Percentiles rank a stretch among this genome's conserved stretches.
Conservation (phyloP, 2,329 filamentous ascomycete genomes). For the Beauveria pseudobassiana region DNA sequence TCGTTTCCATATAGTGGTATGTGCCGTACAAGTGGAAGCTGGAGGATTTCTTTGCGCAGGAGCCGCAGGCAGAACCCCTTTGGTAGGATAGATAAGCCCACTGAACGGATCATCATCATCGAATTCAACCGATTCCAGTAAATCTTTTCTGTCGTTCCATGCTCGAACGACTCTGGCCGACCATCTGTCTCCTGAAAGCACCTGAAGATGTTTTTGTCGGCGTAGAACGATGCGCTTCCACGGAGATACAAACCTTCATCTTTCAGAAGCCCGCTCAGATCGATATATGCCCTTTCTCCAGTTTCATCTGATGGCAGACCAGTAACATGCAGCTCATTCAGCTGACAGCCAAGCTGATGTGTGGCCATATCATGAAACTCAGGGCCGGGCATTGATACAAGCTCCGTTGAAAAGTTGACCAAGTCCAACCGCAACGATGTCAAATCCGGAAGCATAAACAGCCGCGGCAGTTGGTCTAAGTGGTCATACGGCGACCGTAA, state of each 20-base stretch:
- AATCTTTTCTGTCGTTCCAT: slow-evolving; percentile 23
- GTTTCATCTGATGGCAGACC: slow-evolving; percentile 42
- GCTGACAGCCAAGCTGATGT: slow-evolving; percentile 43
- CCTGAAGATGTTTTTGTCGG: slow-evolving; percentile 30
- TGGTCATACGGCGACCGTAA: slow-evolving; percentile 41
- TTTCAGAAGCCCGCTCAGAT: slow-evolving; percentile 44
- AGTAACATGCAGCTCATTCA: slow-evolving; percentile 46
- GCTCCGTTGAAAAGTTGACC: slow-evolving; percentile 43
- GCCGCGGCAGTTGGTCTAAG: slow-evolving; percentile 25
- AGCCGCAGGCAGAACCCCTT: not conserved
- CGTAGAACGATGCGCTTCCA: slow-evolving; percentile 35
- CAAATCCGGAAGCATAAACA: slow-evolving; percentile 35
- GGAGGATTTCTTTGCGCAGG: slow-evolving; percentile 33
- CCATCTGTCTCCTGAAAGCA: slow-evolving; percentile 31
- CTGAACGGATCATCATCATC: slow-evolving; percentile 18
- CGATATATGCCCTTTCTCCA: slow-evolving; percentile 37
- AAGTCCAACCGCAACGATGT: slow-evolving; percentile 44
- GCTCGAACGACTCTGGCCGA: slow-evolving; percentile 38
- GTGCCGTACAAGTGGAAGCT: slow-evolving; percentile 30
- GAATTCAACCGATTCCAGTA: slow-evolving; percentile 16
- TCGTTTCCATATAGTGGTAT: slow-evolving; percentile 43
- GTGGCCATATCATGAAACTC: slow-evolving; percentile 45
- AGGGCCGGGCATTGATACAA: slow-evolving; percentile 36
- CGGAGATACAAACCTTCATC: slow-evolving; percentile 45
- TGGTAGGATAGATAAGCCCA: not conserved